phyloP scores from a whole-genome alignment of 2,329 filamentous ascomycete species.

The Sclerotinia glacialis region DNA sequence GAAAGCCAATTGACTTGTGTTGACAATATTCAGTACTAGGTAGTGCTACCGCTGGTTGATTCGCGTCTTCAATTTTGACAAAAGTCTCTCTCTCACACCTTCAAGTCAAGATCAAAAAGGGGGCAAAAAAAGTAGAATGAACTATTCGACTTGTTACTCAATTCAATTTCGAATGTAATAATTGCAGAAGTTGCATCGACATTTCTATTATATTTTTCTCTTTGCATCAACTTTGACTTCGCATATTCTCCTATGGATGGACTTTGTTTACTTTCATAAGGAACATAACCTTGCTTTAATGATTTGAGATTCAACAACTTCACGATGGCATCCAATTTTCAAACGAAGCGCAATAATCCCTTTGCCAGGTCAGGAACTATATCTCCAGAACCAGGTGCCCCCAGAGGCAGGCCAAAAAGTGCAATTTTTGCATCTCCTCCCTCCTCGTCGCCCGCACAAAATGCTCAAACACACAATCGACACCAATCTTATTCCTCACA shows the following conservation, averaged over 20 bases:
- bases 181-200: background rate
- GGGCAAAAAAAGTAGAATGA: background rate
- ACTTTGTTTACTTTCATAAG: conserved; percentile 21
- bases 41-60: background rate
- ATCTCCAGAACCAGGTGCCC: conserved; percentile 55
- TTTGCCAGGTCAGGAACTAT: conserved; percentile 70
- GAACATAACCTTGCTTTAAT: conserved; percentile 15
- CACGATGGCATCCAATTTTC: conserved; percentile 57
- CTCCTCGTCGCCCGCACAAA: conserved; percentile 39
- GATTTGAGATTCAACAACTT: conserved; percentile 26
- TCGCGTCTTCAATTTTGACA: conserved; percentile 16
- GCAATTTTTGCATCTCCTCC: conserved; percentile 54
- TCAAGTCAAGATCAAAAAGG: background rate
- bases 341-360: conserved; percentile 75
- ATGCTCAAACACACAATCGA: conserved; percentile 59
- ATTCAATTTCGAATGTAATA: conserved; percentile 1
- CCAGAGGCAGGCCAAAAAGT: conserved; percentile 67
- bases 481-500: conserved; percentile 60
- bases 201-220: background rate
- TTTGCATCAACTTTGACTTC: background rate
- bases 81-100: conserved; percentile 1
- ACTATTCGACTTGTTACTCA: background rate
- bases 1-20: conserved; percentile 17
- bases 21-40: conserved; percentile 7
- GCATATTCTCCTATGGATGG: conserved; percentile 11